Evolutionary conservation across 78 protist genomes (phyloP).

Genomic region (Monosiga brevicollis): DNA sequence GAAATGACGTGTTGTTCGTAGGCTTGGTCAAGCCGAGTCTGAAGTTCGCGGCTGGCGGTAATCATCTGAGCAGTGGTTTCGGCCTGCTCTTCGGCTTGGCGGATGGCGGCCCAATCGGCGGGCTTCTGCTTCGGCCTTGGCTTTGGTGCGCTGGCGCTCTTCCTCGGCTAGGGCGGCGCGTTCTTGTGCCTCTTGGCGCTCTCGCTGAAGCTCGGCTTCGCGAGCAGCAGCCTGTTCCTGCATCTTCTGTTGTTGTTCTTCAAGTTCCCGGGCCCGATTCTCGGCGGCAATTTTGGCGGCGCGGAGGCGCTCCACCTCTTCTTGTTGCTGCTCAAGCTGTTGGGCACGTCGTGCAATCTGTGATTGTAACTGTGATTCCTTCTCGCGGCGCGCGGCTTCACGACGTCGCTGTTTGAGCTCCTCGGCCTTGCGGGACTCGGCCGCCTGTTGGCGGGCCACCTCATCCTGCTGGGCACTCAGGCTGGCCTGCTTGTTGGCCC

Average conservation of each 20-base stretch:
- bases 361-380: neutral
- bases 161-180: neutral
- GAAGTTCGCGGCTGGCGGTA: no score
- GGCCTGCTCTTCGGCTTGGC: neutral
- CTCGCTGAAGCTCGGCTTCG: neutral
- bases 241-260: neutral
- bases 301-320: neutral
- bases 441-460: neutral
- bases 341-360: neutral
- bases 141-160: neutral
- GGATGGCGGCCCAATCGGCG: neutral
- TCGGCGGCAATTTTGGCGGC: neutral
- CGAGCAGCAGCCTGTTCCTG: no score
- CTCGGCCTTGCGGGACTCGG: neutral
- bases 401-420: neutral
- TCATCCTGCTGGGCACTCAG: neutral
- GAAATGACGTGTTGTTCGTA: no score
- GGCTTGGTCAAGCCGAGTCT: no score
- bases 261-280: neutral
- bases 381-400: neutral
- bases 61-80: neutral
- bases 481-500: neutral
- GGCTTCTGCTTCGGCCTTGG: neutral
- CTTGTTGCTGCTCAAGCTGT: neutral
- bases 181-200: neutral